A percentile compares a stretch with the other conserved stretches of the same genome.
These are phyloP conservation scores for Naganishia sp. DNA, from an alignment of 1,284 basidiomycete species.

Conservation along the genomic window DNA sequence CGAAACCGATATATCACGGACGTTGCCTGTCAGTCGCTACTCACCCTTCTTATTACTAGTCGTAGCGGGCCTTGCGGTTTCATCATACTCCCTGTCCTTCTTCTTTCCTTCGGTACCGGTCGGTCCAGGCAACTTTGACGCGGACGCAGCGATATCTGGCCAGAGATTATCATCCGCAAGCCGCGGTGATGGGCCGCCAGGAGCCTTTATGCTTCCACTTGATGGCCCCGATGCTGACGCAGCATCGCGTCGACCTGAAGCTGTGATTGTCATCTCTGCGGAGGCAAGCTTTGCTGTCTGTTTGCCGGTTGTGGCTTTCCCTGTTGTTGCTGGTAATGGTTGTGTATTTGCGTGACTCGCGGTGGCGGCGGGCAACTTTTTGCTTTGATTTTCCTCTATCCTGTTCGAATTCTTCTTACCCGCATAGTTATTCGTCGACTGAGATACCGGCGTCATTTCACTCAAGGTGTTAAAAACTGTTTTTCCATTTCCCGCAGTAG, in stretches of 20 bases:
- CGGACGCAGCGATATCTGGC: constrained; percentile 48
- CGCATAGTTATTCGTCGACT: not conserved
- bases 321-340: too few relatives aligned
- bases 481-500: not conserved
- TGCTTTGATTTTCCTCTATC: not conserved
- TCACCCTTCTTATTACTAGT: constrained; percentile 30
- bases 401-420: not conserved
- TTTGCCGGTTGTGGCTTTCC: not conserved
- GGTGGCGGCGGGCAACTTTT: not conserved
- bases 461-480: constrained; percentile 30
- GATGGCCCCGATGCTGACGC: constrained; percentile 34
- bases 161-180: constrained; percentile 43
- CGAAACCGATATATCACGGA: not conserved
- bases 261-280: not conserved
- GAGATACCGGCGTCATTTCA: not conserved
- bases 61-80: constrained; percentile 30
- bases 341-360: too few relatives aligned
- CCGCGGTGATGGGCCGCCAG: constrained; percentile 22
- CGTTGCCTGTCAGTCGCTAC: constrained; percentile 32
- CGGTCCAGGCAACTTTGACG: constrained; percentile 39
- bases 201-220: not conserved
- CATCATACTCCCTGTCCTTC: constrained; percentile 37
- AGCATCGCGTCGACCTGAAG: constrained; percentile 19
- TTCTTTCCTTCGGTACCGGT: constrained; percentile 37
- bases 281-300: not conserved